These are phyloP conservation scores for Dysphania ambrosioides DNA, from an alignment of 148 eudicot genomes.

Conservation along the genomic window DNA sequence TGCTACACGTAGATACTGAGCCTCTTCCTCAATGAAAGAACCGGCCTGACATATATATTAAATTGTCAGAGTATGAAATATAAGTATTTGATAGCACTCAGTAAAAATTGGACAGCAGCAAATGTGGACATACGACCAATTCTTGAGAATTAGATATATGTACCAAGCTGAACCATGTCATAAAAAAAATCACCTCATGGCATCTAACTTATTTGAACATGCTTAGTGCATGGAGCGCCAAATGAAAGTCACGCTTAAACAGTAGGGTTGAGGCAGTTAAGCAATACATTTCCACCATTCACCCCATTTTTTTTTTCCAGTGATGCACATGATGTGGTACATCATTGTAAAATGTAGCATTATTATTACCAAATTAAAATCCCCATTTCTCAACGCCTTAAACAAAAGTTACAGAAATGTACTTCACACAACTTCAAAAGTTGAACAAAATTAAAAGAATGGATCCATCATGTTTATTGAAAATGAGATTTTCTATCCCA, in stretches of 20 bases:
- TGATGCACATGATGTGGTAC: background rate
- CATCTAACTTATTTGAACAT: background rate
- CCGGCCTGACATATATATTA: constrained; percentile 67
- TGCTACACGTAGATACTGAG: constrained; percentile 54
- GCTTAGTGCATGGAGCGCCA: background rate
- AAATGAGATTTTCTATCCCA: too few relatives aligned
- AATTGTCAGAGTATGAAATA: background rate
- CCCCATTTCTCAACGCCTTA: background rate
- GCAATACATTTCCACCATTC: background rate
- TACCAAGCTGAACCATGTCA: background rate
- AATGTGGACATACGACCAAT: background rate
- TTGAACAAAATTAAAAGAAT: background rate
- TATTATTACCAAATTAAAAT: too few relatives aligned
- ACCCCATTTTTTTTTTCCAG: background rate
- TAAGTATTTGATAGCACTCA: background rate
- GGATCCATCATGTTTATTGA: background rate
- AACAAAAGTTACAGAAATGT: background rate
- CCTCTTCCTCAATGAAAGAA: constrained; percentile 59
- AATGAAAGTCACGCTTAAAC: background rate
- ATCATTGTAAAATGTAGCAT: background rate
- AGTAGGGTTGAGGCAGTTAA: too few relatives aligned
- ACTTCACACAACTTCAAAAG: background rate
- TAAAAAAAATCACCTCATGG: background rate
- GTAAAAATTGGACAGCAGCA: background rate
- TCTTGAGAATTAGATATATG: background rate